Evolutionary conservation across 2,329 filamentous ascomycete species (phyloP).

Genomic region (Pleoardoris graminearum): DNA sequence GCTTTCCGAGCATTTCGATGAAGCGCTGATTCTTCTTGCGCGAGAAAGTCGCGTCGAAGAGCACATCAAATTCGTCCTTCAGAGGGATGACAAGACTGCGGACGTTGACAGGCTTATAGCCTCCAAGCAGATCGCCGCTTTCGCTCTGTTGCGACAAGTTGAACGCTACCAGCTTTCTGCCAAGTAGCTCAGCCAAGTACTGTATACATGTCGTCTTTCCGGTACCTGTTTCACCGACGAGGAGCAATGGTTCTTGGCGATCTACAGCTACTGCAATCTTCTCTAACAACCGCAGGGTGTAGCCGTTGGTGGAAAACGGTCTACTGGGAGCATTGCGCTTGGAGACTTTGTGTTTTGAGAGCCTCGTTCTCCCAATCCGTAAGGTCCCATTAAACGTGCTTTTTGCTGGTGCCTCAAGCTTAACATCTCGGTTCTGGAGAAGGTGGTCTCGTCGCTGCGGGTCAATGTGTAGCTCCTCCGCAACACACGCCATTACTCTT

Average conservation of each 20-base stretch:
- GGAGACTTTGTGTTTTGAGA: constrained; percentile 46
- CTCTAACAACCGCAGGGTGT: constrained; percentile 83
- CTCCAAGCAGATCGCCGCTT: constrained; percentile 90
- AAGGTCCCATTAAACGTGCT: constrained; percentile 30
- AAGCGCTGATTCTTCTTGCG: constrained; percentile 81
- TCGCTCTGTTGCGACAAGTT: constrained; percentile 99
- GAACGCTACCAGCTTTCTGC: constrained; percentile 85
- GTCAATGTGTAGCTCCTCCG: constrained; percentile 84
- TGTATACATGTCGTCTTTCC: constrained; percentile 97
- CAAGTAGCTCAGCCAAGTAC: constrained; percentile 80
- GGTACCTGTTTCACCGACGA: constrained; percentile 98
- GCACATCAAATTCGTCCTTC: constrained; percentile 89
- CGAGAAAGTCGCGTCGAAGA: constrained; percentile 88
- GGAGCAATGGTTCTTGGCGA: constrained; percentile 82
- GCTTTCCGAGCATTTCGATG: constrained; percentile 77
- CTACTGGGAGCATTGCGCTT: constrained; percentile 44
- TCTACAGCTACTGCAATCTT: constrained; percentile 83
- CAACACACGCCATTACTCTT: constrained; percentile 69
- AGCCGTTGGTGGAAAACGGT: constrained; percentile 87
- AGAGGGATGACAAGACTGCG: constrained; percentile 84
- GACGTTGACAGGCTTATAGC: constrained; percentile 94
- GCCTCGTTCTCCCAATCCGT: constrained; percentile 50
- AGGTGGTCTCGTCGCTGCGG: constrained; percentile 80
- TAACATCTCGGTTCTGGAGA: constrained; percentile 72
- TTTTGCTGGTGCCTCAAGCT: constrained; percentile 48